phyloP scores from a whole-genome alignment of 176 grass and related monocot species.

The Triticum monococcum region DNA sequence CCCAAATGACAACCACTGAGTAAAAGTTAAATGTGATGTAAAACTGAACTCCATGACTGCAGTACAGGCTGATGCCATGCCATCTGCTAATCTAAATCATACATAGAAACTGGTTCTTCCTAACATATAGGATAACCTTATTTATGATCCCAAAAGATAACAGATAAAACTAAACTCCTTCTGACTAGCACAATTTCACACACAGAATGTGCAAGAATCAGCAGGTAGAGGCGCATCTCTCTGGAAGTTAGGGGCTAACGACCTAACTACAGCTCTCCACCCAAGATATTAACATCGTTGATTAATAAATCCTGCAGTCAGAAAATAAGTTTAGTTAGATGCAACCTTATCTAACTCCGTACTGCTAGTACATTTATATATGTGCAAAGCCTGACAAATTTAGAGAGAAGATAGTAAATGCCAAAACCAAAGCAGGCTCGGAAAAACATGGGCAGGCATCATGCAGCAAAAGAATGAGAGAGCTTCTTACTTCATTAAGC shows the following conservation, averaged over 20 bases:
- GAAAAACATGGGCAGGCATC: neutral
- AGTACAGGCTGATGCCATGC: neutral
- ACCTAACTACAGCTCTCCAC: neutral
- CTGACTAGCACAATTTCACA: neutral
- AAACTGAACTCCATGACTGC: neutral
- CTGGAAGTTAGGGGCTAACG: neutral
- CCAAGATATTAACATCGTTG: neutral
- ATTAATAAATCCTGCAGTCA: neutral
- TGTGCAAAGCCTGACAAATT: neutral
- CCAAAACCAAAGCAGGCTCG: neutral
- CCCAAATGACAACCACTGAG: neutral
- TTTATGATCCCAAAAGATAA: neutral
- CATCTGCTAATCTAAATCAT: neutral
- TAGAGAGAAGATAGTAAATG: neutral
- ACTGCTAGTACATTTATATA: neutral
- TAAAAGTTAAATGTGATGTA: neutral
- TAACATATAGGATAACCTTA: neutral
- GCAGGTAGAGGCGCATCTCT: neutral
- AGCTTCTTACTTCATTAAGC: neutral
- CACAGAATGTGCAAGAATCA: neutral
- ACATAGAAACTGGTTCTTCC: neutral
- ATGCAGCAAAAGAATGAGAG: neutral
- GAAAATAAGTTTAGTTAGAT: neutral
- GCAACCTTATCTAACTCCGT: neutral
- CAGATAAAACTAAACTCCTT: neutral